These are phyloP conservation scores for Eucommia ulmoides DNA, from an alignment of 257 asterid species.

Conservation along the genomic window DNA sequence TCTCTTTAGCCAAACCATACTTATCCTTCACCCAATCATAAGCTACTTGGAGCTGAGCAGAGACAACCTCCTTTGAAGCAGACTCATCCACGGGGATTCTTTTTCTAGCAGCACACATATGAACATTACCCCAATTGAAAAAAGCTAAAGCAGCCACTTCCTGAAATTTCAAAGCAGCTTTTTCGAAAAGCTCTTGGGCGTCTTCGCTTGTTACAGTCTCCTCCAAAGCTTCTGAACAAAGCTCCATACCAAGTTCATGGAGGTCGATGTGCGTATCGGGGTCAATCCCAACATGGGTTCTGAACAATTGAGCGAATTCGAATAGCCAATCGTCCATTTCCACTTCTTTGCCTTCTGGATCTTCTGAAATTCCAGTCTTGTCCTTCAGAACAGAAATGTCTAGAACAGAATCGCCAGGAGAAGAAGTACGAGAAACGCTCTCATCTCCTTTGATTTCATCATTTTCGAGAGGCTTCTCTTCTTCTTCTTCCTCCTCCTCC, in stretches of 20 bases:
- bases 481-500: slow-evolving; percentile 78
- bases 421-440: slow-evolving; percentile 33
- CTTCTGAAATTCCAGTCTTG: neutral
- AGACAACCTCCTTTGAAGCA: slow-evolving; percentile 52
- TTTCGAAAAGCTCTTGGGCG: slow-evolving; percentile 80
- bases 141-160: slow-evolving; percentile 97
- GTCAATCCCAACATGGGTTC: slow-evolving; percentile 86
- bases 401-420: slow-evolving; percentile 31
- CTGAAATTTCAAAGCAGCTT: slow-evolving; percentile 79
- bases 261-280: slow-evolving; percentile 91
- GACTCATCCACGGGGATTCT: slow-evolving; percentile 83
- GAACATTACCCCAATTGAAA: slow-evolving; percentile 98
- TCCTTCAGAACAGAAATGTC: slow-evolving; percentile 27
- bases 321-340: slow-evolving; percentile 42
- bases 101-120: slow-evolving; percentile 97
- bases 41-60: slow-evolving; percentile 63
- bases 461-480: slow-evolving; percentile 45
- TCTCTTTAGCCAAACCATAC: slow-evolving; percentile 62
- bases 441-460: slow-evolving; percentile 39
- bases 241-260: slow-evolving; percentile 98
- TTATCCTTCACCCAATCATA: slow-evolving; percentile 84
- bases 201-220: slow-evolving; percentile 83
- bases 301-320: slow-evolving; percentile 93
- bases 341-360: neutral
- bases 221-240: slow-evolving; percentile 90